phyloP scores from a whole-genome alignment of 2,329 filamentous ascomycete species.

The Acrodontium crateriforme region DNA sequence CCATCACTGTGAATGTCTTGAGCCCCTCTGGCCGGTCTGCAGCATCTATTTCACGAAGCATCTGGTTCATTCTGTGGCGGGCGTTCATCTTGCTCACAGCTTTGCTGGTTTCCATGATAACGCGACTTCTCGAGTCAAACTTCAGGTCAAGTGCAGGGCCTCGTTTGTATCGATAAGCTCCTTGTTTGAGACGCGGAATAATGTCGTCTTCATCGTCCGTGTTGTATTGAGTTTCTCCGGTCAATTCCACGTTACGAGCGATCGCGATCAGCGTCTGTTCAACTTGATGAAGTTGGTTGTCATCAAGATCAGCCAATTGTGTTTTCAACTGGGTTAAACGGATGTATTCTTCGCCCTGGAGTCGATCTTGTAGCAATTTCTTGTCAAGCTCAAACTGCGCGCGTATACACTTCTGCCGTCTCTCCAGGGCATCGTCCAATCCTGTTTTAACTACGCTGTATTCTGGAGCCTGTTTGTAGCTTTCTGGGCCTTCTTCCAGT shows the following conservation, averaged over 20 bases:
- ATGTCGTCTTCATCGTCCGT: constrained; percentile 25
- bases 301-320: constrained; percentile 15
- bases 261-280: constrained; percentile 18
- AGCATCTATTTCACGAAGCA: constrained; percentile 20
- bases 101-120: constrained; percentile 13
- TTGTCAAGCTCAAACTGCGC: constrained; percentile 24
- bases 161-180: constrained; percentile 13
- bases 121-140: constrained; percentile 18
- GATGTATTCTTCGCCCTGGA: constrained; percentile 18
- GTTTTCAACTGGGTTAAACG: no score
- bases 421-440: constrained; percentile 35
- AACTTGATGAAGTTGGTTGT: no score
- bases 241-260: constrained; percentile 8
- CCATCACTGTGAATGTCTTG: constrained; percentile 28
- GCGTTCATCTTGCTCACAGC: constrained; percentile 12
- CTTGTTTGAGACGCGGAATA: constrained; percentile 24
- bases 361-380: constrained; percentile 22
- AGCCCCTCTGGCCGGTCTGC: constrained; percentile 8
- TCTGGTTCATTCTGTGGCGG: constrained; percentile 12
- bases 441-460: constrained; percentile 36
- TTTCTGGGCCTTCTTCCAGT: constrained; percentile 40
- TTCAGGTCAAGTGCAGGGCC: constrained; percentile 10
- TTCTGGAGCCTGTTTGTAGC: constrained; percentile 41
- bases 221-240: constrained; percentile 4
- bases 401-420: constrained; percentile 25